Evolutionary conservation across 2,329 filamentous ascomycete species (phyloP).

Genomic region (Trichoderma pleuroti): DNA sequence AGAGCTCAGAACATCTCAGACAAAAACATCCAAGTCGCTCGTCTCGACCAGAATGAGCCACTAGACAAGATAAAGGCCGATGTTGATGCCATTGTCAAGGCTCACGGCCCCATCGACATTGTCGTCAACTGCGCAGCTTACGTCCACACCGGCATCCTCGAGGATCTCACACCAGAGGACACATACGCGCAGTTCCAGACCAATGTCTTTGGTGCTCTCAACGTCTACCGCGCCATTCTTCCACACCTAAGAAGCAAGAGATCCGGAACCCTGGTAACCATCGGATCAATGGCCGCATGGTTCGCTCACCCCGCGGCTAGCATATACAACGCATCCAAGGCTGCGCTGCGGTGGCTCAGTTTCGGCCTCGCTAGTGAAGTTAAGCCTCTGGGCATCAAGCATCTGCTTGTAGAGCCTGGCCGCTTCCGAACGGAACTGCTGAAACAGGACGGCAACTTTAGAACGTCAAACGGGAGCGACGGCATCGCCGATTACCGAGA

Average conservation of each 20-base stretch:
- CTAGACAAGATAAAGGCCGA: conserved; percentile 11
- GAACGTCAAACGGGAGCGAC: neutral
- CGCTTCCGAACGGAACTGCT: conserved; percentile 16
- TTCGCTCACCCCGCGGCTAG: neutral
- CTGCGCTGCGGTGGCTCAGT: conserved; percentile 4
- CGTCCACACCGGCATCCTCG: conserved; percentile 10
- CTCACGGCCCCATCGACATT: neutral
- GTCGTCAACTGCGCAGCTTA: conserved; percentile 17
- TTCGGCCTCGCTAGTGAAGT: conserved; percentile 4
- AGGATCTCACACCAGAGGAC: conserved; percentile 10
- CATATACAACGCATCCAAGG: conserved; percentile 16
- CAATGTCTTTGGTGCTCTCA: conserved; percentile 10
- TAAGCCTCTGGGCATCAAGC: conserved; percentile 1
- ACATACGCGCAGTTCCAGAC: conserved; percentile 6
- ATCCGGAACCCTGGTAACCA: conserved; percentile 6
- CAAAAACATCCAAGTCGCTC: neutral
- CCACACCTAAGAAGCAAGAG: conserved; percentile 7
- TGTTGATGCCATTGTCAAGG: neutral
- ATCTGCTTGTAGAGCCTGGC: conserved; percentile 18
- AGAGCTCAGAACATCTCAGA: neutral
- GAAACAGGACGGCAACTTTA: conserved; percentile 15
- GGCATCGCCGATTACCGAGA: conserved; percentile 17
- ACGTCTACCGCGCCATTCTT: conserved; percentile 14
- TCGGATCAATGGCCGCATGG: conserved; percentile 18
- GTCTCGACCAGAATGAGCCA: conserved; percentile 14